Evolutionary conservation across 306 rosid species (phyloP), one percentile per base, ranked within the genome.

Genomic region (Glycine soja): DNA sequence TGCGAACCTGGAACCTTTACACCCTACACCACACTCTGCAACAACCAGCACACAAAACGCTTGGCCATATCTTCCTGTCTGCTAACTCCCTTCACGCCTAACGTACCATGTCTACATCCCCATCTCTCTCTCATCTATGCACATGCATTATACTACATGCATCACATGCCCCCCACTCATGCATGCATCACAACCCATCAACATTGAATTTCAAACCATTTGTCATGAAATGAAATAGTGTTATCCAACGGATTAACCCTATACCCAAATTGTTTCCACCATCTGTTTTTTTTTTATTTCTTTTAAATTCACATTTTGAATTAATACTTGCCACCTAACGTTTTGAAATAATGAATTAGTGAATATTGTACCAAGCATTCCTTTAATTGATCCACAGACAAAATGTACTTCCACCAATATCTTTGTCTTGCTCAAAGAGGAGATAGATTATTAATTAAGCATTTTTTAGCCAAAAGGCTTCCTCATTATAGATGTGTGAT

Each of bases 61-160:
- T 65, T 72, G 76, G 32, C 76, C 76, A 72, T 51, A 51, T 72
- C 76, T 51, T 72, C 45, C 30, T 52, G 14, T 72, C 76, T 51
- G 1, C 62, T 51, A 51, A 47, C 24, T 65, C 16, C 24, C 63
- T 52, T 32, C 62, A 71, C 14, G 47, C 62, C 48, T 42, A 42
- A 7, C 46, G 46, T 42, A 42, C 46, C 1, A 42, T 24, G 30
- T 24, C 30, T 24, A 24, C 30, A 24, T 24, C 30, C 6, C 5
- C 3, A 3, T 34, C 43, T 5, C 9, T 36, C 10, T 14, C 16
- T 10, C 24, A 10, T 12, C 43, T 38, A 4, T 38, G 43, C 43
- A 38, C 6, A 38, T 38, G 2, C 3, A 62, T n/a, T 46, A n/a
- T n/a, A n/a, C n/a, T n/a, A n/a, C 52, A 50, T 56, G 54, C 57